Base-by-base conservation (phyloP, 495 filamentous ascomycete species). In the Glonium stellatum region DNA sequence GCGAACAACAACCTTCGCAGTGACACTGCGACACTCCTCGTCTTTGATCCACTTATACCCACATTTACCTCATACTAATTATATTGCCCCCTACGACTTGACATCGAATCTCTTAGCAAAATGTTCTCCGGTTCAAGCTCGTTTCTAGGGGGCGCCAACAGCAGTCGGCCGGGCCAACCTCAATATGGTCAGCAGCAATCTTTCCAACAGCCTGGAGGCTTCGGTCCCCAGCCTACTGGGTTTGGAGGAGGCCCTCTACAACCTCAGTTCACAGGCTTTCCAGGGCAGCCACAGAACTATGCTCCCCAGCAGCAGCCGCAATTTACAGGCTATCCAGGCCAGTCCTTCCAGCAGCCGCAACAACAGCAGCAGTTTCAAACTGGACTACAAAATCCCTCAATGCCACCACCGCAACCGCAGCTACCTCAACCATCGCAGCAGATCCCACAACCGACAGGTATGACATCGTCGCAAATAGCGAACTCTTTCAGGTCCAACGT, bases 51-150 rank as follows among this genome's bases (percentile, higher is more conserved):
- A 23, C 48, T 15, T 31, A 51, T 51, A 25, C 48, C 48, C 31
- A 25, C 18, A 51, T 51, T 15, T 31, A 25, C 48, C 21, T 15
- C 48, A 8, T 25, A 23, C 48, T 25, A 51, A 18, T 18, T 31
- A 31, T 25, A 51, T 25, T 15, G 48, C 48, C 48, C 48, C 19
- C 48, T 23, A 10, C 31, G 53, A 39, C 53, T 37, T 55, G 25
- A 42, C 34, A 36, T 34, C 52, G 52, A n/a, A 23, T n/a, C 13
- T 42, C 25, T n/a, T 13, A 64, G 56, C 70, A 58, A 72, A 76
- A 96, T 96, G 91, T 96, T 85, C 77, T 92, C 90, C 44, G 88
- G 86, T 69, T 88, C 90, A 59, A 91, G 85, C 78, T 85, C 88
- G 52, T 95, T 85, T 71, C 78, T 93, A 61, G 88, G 89, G 69